Conservation (phyloP, 306 rosid species). For the Boehmeria nivea region DNA sequence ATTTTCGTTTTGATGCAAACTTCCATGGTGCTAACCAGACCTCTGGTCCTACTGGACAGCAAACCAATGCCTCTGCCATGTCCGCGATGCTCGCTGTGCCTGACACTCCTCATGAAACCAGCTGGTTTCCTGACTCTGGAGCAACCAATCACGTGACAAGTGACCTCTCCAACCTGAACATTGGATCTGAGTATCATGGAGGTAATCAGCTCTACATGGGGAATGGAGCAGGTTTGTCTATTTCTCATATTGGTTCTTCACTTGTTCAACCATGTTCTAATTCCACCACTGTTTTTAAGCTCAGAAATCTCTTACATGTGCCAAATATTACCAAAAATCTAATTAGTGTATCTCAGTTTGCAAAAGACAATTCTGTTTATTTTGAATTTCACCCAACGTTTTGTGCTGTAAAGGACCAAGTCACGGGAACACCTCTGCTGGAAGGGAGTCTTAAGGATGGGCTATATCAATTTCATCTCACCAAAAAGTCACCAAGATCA, state of each 20-base stretch:
- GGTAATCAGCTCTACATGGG: background rate
- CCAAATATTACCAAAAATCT: background rate
- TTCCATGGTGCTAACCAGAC: too few species aligned
- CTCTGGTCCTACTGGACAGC: too few species aligned
- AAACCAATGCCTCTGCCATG: too few species aligned
- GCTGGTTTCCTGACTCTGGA: background rate
- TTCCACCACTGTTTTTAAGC: background rate
- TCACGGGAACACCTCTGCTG: background rate
- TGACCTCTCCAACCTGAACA: background rate
- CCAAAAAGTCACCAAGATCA: background rate
- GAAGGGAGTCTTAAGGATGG: background rate
- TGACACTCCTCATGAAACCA: background rate
- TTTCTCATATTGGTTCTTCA: background rate
- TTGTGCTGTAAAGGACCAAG: constrained; percentile 1
- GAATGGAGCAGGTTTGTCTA: background rate
- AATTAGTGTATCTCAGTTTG: background rate
- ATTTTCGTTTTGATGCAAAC: too few species aligned
- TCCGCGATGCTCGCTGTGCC: too few species aligned
- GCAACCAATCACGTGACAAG: background rate
- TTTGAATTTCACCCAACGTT: background rate
- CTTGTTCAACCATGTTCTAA: background rate
- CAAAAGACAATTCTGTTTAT: background rate
- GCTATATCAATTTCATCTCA: background rate
- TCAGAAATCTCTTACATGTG: background rate
- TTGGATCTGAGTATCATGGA: too few species aligned